Evolutionary conservation across 441 rosid genomes (phyloP).

Genomic region (Brassica hybrid): DNA sequence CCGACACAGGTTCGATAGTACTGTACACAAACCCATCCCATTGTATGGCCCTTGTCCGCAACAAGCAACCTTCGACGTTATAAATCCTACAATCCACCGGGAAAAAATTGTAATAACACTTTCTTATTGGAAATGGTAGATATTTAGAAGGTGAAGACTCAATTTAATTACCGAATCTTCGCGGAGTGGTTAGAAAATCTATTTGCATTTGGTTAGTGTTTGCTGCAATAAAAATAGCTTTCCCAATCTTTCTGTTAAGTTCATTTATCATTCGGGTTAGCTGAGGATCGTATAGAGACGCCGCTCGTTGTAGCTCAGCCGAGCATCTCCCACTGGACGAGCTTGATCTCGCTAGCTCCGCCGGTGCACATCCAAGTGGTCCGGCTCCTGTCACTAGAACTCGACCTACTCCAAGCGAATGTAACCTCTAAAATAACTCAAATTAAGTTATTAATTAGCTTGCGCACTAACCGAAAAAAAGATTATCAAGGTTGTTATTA

Average conservation of each 20-base stretch:
- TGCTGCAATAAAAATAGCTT: slow-evolving; percentile 55
- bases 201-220: slow-evolving; percentile 55
- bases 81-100: slow-evolving; percentile 48
- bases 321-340: slow-evolving; percentile 53
- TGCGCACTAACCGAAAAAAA: neutral
- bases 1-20: slow-evolving; percentile 51
- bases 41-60: slow-evolving; percentile 73
- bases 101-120: slow-evolving; percentile 13
- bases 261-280: slow-evolving; percentile 51
- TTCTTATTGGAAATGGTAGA: slow-evolving; percentile 16
- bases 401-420: slow-evolving; percentile 64
- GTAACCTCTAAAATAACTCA: slow-evolving; percentile 50
- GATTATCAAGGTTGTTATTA: slow-evolving; percentile 18
- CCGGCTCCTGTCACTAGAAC: slow-evolving; percentile 84
- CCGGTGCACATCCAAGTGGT: slow-evolving; percentile 81
- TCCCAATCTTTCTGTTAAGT: slow-evolving; percentile 52
- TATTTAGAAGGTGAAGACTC: neutral
- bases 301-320: slow-evolving; percentile 56
- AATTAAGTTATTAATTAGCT: neutral
- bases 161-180: slow-evolving; percentile 44
- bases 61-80: slow-evolving; percentile 60
- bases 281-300: slow-evolving; percentile 64
- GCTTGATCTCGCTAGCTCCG: slow-evolving; percentile 61
- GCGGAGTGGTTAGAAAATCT: slow-evolving; percentile 59
- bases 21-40: slow-evolving; percentile 63